Percentiles rank a stretch among this genome's conserved stretches.
These are phyloP conservation scores for Colletotrichum siamense DNA, from an alignment of 2,329 filamentous ascomycete genomes.

Conservation along the genomic window DNA sequence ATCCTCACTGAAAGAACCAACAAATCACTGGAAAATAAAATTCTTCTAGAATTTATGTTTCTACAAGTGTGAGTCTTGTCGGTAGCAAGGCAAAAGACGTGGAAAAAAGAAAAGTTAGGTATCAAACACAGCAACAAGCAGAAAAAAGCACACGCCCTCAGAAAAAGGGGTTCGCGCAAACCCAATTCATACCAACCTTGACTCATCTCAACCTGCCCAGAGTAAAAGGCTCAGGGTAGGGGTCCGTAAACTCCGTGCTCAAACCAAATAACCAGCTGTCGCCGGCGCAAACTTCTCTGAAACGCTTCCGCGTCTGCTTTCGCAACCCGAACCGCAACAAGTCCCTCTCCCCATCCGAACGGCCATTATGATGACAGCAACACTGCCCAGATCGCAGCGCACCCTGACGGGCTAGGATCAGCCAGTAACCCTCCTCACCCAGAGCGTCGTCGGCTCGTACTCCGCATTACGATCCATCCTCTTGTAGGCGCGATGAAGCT, in stretches of 20 bases:
- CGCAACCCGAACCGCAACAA: not conserved
- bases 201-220: not conserved
- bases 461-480: slow-evolving; percentile 70
- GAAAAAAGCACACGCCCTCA: not conserved
- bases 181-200: not conserved
- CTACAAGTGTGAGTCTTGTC: not conserved
- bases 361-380: not conserved
- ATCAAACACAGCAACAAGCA: slow-evolving; percentile 4
- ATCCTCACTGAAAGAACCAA: not conserved
- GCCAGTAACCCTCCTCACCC: slow-evolving; percentile 79
- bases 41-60: not conserved
- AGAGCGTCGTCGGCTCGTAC: slow-evolving; percentile 72
- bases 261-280: not conserved
- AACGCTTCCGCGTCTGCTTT: slow-evolving; percentile 2
- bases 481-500: slow-evolving; percentile 77
- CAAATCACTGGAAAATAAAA: not conserved
- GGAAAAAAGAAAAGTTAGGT: not conserved
- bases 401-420: slow-evolving; percentile 30
- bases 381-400: not conserved
- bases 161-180: not conserved
- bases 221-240: not conserved
- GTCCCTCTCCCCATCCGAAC: not conserved
- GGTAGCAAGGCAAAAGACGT: not conserved
- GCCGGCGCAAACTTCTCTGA: slow-evolving; percentile 10
- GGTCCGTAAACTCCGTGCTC: slow-evolving; percentile 5